phyloP scores from a whole-genome alignment of 2,329 filamentous ascomycete genomes.

The Sclerotinia subarctica region DNA sequence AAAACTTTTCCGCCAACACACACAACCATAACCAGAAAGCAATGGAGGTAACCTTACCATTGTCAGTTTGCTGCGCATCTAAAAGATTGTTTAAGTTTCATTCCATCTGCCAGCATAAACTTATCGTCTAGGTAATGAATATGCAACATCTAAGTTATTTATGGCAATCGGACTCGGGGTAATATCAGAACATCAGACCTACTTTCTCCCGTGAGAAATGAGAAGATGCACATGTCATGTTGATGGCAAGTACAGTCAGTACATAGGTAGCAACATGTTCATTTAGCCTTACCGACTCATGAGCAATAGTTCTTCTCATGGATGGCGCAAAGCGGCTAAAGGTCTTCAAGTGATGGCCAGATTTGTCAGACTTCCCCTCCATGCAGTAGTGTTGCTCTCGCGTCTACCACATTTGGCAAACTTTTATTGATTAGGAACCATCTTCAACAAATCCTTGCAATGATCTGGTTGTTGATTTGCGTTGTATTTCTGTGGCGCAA shows the following conservation, averaged over 20 bases:
- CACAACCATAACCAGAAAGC: background rate
- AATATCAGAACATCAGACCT: too few species aligned
- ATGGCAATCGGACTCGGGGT: background rate
- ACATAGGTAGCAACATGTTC: background rate
- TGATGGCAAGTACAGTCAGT: background rate
- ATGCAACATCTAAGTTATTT: too few species aligned
- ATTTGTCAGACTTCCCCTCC: background rate
- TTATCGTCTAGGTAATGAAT: too few species aligned
- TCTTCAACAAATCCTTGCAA: background rate
- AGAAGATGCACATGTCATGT: background rate
- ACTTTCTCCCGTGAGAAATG: background rate
- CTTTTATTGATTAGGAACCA: background rate
- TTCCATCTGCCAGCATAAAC: too few species aligned
- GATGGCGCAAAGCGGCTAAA: background rate
- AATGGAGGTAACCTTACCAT: background rate
- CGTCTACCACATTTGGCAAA: background rate
- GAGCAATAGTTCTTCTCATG: background rate
- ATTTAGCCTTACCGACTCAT: background rate
- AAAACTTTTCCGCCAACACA: background rate
- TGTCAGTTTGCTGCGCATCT: background rate
- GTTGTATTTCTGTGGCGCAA: conserved; percentile 9
- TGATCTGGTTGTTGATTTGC: background rate
- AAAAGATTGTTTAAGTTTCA: background rate
- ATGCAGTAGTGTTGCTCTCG: conserved; percentile 1
- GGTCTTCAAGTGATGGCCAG: conserved; percentile 9